phyloP scores from a whole-genome alignment of 805 yeast genomes.

The Metschnikowia vanudenii region DNA sequence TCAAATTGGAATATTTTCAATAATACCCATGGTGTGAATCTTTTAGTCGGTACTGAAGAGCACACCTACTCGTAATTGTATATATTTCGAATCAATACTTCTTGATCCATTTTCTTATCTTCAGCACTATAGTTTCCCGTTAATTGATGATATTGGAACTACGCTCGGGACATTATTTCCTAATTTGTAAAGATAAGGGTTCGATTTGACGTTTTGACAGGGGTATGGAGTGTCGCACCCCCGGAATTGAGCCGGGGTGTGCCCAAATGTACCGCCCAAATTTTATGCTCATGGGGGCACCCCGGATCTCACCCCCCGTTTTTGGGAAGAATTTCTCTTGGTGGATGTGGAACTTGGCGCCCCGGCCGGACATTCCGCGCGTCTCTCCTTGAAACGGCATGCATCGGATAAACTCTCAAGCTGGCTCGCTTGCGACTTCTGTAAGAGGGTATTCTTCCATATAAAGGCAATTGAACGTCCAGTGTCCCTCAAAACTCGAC shows the following conservation, averaged over 20 bases:
- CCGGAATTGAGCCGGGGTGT: neutral
- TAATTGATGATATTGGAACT: neutral
- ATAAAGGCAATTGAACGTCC: neutral
- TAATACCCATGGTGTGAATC: no score
- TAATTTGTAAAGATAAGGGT: neutral
- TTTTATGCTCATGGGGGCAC: no score
- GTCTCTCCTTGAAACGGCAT: slow-evolving; percentile 1
- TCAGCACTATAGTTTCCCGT: no score
- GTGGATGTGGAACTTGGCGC: neutral
- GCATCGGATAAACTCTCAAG: no score
- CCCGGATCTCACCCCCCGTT: slow-evolving; percentile 9
- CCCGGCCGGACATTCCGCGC: neutral
- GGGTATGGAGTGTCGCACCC: neutral
- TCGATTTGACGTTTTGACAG: no score
- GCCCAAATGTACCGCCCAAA: neutral
- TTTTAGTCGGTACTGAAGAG: no score
- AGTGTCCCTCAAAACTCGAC: neutral
- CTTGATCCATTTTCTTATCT: no score
- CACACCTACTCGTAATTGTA: no score
- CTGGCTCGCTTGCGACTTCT: neutral
- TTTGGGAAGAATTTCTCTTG: neutral
- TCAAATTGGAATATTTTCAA: no score
- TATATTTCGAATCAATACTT: no score
- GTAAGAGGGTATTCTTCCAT: neutral
- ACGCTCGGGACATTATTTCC: slow-evolving; percentile 3